Base-by-base conservation (phyloP, 2,329 filamentous ascomycete species). In the Fusarium brevicatenulatum region DNA sequence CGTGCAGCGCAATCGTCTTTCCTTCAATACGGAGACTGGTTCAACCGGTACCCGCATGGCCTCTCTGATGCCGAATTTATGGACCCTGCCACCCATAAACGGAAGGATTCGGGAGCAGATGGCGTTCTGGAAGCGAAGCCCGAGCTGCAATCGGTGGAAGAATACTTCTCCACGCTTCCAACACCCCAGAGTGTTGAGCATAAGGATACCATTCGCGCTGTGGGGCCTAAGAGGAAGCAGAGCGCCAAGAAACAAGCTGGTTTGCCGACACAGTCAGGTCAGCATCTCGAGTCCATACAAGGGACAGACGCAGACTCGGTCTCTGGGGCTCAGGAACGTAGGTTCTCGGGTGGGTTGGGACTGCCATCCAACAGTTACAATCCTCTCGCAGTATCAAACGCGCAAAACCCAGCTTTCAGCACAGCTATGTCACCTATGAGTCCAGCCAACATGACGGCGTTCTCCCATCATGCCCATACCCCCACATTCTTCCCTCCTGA, bases 11-110 rank as follows among this genome's bases (percentile, higher is more conserved):
- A 88, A 9, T 87, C 89, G 10, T 87, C 88, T 13, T 93, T 98
- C 76, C 95, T 97, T 81, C 95, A 98, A 78, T 98, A 98, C 77
- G 95, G 95, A 57, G 96, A 98, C 82, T 98, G 96, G 96, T 98
- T 98, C 78, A 93, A 96, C 79, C 90, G 93, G 73, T 98, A 98
- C 80, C 96, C 96, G 1, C 93, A 97, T 76, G 96, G 96, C 5
- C 93, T 98, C 21, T 94, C 93, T 7, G 91, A 93, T 68, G 88
- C 91, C 4, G 94, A 97, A 78, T 96, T 94, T 81, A 91, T 94
- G 77, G 94, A 96, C 73, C 92, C 93, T 3, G 90, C 89, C 34
- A 83, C 86, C 8, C 86, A 88, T 44, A 86, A 89, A 76, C 91
- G 91, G 79, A 93, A 92, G 75, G 93, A 97, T 78, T 91, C 89